Base-by-base conservation (phyloP, 176 grass and related monocot species). In the Bromus sterilis region DNA sequence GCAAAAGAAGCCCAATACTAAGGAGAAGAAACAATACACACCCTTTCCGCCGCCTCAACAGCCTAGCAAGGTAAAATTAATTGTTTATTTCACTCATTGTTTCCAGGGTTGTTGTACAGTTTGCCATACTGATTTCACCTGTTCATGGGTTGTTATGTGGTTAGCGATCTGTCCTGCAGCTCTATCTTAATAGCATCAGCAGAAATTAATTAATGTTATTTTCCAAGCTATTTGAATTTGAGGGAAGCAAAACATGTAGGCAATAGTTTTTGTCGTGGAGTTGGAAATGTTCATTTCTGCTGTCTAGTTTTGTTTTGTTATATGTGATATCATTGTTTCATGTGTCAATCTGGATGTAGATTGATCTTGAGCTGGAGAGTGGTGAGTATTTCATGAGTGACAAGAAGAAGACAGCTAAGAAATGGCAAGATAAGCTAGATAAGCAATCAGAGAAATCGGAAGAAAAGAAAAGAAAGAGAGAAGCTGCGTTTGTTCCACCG, bases 11-110 rank as follows among this genome's bases (percentile, higher is more conserved):
- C 90, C 84, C 4, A 92, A 93, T 70, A 76, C 84, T 49, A 98
- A 98, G 92, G 92, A 95, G 82, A 98, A 98, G 84, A 98, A 98
- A 88, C 91, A 93, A 37, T 98, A 98, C 57, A 95, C 96, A 70
- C 96, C 96, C 29, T 98, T 93, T 87, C 93, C 96, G 7, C 93
- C 96, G 4, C 93, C 96, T 68, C 96, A 98, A 43, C 96, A 87
- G 51, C 96, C 90, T 64, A 95, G 96, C 93, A 95, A 98, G 96
- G 96, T 95, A 57, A 86, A 53, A 13, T 66, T 41, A 59, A 13
- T 37, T 78, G 33, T 44, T 28, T 30, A 2, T 37, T 71, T 64
- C 28, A 35, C 9, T 57, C 71, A 61, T 70, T 60, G 32, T 53
- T 44, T 41, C 71, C 53, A 36, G 18, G 42, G 56, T 91, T 37